Percentiles rank a stretch among this genome's conserved stretches.
Evolutionary conservation across 106 monocot genomes (phyloP).

Genomic region (Iris macrosiphon): DNA sequence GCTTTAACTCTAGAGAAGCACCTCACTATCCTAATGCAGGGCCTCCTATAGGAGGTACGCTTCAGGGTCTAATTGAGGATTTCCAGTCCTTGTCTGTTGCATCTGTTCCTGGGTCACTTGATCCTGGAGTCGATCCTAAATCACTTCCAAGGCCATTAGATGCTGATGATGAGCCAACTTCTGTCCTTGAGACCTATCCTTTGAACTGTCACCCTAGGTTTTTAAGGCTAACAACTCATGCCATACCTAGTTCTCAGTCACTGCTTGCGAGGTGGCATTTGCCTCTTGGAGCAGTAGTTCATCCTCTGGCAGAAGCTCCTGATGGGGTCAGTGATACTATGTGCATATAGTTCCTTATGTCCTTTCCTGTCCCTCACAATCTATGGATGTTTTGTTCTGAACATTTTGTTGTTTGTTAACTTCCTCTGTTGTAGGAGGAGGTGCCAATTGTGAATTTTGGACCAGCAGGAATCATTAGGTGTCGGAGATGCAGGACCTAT

Average conservation of each 20-base stretch:
- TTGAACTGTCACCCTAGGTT: slow-evolving; percentile 84
- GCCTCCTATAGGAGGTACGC: slow-evolving; percentile 40
- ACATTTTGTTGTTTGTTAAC: not conserved
- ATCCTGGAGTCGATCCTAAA: slow-evolving; percentile 59
- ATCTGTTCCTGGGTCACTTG: slow-evolving; percentile 74
- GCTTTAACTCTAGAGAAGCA: slow-evolving; percentile 31
- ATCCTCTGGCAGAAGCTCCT: slow-evolving; percentile 86
- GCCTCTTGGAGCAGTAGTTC: slow-evolving; percentile 85
- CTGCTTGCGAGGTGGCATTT: slow-evolving; percentile 92
- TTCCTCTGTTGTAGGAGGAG: slow-evolving; percentile 58
- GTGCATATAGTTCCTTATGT: not conserved
- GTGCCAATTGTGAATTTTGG: slow-evolving; percentile 97
- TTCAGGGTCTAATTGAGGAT: slow-evolving; percentile 84
- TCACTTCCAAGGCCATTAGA: slow-evolving; percentile 78
- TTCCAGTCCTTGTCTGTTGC: slow-evolving; percentile 84
- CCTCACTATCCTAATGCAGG: slow-evolving; percentile 41
- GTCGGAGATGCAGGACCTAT: slow-evolving; percentile 90
- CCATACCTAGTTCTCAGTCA: slow-evolving; percentile 91
- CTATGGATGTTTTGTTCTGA: not conserved
- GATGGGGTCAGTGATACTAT: slow-evolving; percentile 61
- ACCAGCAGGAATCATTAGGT: slow-evolving; percentile 73
- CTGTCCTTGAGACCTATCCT: slow-evolving; percentile 57
- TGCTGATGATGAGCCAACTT: slow-evolving; percentile 51
- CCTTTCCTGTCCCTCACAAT: not conserved
- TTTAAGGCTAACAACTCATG: slow-evolving; percentile 84